Evolutionary conservation across 306 rosid genomes (phyloP), one percentile per base, ranked within the genome.

Genomic region (Ceratonia siliqua): DNA sequence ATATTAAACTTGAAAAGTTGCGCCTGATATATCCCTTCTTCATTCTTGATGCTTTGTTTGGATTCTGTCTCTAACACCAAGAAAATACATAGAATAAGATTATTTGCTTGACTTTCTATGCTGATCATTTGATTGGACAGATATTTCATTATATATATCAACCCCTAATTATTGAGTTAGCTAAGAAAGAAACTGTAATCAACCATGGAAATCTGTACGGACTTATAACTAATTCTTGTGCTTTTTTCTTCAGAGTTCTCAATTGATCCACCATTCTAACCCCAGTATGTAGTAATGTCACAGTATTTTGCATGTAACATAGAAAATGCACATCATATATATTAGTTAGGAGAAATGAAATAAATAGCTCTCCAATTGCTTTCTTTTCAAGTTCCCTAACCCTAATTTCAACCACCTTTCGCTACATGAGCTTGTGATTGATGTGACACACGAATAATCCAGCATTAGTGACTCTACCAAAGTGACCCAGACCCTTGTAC

Each of bases 81-180:
- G 58, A 62, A 75, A 72, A 6, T 63, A 45, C 11, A 45, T 33
- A 17, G 28, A 69, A 55, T 69, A 50, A 36, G 22, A 48, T 59
- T 65, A 41, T 53, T 70, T 48, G 38, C 18, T 81, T 80, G 77
- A 73, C 64, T 80, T 80, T 71, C 62, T 24, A 30, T 35, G 79
- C 69, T 25, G 73, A 73, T 76, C 46, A 78, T 85, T 73, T 81
- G 88, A 85, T 85, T 63, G 77, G 84, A 82, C 81, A 68, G 30
- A 61, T 32, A 33, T 59, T 53, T 84, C 28, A 45, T 65, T 63
- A 46, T 42, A 39, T 53, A 28, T 20, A 70, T 48, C 28, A 70
- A 80, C 70, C 46, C 85, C 80, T 76, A 76, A 87, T 82, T 76
- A 79, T 73, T 77, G 78, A 73, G 67, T 42, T 54, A 77, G 18